Evolutionary conservation across 176 grass and related monocot species (phyloP).

Genomic region (Pontederia crassipes): DNA sequence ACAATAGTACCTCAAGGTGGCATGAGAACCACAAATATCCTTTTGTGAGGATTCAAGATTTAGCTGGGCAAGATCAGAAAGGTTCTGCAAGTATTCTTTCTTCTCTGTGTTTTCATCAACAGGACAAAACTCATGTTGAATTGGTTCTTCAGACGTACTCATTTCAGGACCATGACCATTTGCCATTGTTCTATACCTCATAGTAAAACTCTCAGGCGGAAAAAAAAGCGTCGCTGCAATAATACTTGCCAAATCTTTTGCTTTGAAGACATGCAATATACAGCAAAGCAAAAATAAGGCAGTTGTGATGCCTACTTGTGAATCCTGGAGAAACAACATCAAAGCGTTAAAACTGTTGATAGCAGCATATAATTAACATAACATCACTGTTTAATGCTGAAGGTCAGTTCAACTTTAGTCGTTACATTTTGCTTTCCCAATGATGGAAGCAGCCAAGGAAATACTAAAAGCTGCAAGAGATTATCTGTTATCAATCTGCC

Average conservation of each 20-base stretch:
- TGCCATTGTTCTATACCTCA: conserved; percentile 23
- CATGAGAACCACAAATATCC: conserved; percentile 35
- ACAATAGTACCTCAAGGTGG: conserved; percentile 58
- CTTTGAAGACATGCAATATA: conserved; percentile 96
- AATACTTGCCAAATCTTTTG: conserved; percentile 79
- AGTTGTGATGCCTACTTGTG: conserved; percentile 63
- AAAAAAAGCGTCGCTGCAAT: conserved; percentile 79
- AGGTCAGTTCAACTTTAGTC: conserved; percentile 27
- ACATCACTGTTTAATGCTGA: neutral
- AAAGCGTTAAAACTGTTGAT: conserved; percentile 9
- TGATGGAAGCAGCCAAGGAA: conserved; percentile 77
- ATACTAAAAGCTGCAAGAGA: conserved; percentile 78
- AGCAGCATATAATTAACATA: neutral
- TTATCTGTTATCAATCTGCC: conserved; percentile 86
- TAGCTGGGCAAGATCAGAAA: conserved; percentile 16
- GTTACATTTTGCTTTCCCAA: conserved; percentile 34
- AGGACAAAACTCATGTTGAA: conserved; percentile 21
- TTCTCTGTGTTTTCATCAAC: conserved; percentile 26
- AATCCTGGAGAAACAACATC: conserved; percentile 42
- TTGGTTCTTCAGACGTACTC: conserved; percentile 6
- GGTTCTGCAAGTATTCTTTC: conserved; percentile 8
- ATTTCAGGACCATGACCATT: conserved; percentile 38
- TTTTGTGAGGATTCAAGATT: conserved; percentile 23
- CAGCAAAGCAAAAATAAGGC: conserved; percentile 87
- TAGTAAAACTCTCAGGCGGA: conserved; percentile 38